phyloP scores from a whole-genome alignment of 331 rosid genomes.

The Quercus lobata region DNA sequence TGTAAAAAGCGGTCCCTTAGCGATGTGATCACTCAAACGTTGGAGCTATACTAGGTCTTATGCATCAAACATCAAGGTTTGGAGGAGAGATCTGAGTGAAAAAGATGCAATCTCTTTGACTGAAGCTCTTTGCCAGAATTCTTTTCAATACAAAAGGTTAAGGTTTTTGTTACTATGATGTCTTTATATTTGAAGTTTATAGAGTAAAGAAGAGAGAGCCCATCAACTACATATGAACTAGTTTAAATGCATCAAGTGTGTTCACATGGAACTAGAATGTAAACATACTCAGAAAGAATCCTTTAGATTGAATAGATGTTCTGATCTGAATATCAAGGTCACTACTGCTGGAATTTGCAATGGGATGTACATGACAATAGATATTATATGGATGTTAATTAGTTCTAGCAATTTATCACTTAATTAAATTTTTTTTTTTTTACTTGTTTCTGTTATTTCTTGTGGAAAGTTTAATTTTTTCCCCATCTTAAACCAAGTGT shows the following conservation, averaged over 20 bases:
- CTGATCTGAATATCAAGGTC: too few species aligned
- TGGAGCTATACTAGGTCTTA: constrained; percentile 30
- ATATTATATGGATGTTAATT: too few species aligned
- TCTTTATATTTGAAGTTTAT: neutral
- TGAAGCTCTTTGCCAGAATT: constrained; percentile 38
- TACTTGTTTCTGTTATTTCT: neutral
- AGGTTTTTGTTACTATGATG: neutral
- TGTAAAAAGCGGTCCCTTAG: constrained; percentile 41
- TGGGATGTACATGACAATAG: too few species aligned
- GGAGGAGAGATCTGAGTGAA: constrained; percentile 62
- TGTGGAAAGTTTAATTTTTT: neutral
- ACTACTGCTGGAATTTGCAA: too few species aligned
- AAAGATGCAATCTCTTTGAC: constrained; percentile 44
- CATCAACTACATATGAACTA: too few species aligned
- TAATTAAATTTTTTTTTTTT: too few species aligned
- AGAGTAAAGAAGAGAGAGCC: too few species aligned
- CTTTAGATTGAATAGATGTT: too few species aligned
- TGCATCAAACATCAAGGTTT: constrained; percentile 44
- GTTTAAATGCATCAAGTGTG: too few species aligned
- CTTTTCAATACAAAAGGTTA: neutral
- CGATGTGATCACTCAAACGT: constrained; percentile 43
- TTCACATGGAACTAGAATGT: too few species aligned
- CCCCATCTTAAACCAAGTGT: neutral
- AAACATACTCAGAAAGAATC: too few species aligned
- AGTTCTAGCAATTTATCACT: too few species aligned